A percentile compares a stretch with the other conserved stretches of the same genome.
Evolutionary conservation across 2,329 filamentous ascomycete species (phyloP).

Genomic region (Calycina herbarum): DNA sequence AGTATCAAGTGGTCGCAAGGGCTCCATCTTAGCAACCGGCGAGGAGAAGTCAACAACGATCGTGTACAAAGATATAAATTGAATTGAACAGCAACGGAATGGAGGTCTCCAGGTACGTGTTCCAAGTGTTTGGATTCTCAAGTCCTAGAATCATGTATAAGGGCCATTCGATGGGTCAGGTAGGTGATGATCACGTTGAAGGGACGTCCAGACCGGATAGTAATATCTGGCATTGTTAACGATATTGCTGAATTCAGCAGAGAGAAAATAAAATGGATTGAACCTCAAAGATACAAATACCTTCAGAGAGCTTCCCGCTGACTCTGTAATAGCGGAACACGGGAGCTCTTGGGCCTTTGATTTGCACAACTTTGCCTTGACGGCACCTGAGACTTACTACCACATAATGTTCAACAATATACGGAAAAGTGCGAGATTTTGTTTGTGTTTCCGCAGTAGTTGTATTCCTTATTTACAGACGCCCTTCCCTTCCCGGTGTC

Average conservation of each 20-base stretch:
- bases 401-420: not conserved
- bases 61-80: too few species aligned
- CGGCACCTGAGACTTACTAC: not conserved
- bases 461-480: constrained; percentile 35
- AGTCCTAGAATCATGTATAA: too few species aligned
- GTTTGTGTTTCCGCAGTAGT: constrained; percentile 6
- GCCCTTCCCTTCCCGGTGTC: constrained; percentile 11
- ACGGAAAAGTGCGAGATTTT: not conserved
- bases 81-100: too few species aligned
- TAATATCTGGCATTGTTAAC: not conserved
- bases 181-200: not conserved
- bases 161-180: too few species aligned
- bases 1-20: not conserved
- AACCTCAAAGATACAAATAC: not conserved
- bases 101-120: too few species aligned
- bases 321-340: not conserved
- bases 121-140: too few species aligned
- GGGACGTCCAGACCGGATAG: not conserved
- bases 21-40: not conserved
- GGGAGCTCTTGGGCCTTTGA: too few species aligned
- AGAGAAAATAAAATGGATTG: not conserved
- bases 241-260: too few species aligned
- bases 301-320: not conserved
- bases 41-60: not conserved
- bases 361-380: not conserved